These are phyloP conservation scores for Fusarium pseudoanthophilum DNA, from an alignment of 2,329 filamentous ascomycete species.

Conservation along the genomic window DNA sequence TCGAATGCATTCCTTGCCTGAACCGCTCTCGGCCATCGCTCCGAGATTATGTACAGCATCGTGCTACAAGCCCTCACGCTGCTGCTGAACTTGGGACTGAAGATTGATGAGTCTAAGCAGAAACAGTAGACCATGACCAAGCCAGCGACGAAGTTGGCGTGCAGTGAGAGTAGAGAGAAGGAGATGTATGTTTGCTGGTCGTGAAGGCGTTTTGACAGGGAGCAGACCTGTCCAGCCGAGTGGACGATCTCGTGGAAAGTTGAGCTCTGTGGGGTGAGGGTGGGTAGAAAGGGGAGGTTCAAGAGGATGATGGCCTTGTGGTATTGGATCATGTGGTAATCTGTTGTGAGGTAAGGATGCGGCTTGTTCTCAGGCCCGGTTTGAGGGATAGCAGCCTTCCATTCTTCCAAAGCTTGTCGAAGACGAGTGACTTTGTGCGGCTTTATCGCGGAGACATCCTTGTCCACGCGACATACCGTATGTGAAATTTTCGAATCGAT, in stretches of 20 bases:
- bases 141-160: neutral
- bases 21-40: neutral
- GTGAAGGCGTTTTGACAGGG: neutral
- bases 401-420: neutral
- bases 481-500: slow-evolving; percentile 4
- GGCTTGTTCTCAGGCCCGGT: neutral
- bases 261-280: neutral
- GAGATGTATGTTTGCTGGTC: neutral
- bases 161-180: neutral
- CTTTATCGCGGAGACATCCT: neutral
- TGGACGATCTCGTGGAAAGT: neutral
- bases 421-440: neutral
- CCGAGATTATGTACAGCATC: neutral
- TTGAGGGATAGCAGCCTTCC: neutral
- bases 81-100: neutral
- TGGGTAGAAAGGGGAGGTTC: neutral
- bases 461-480: neutral
- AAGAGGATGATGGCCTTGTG: neutral
- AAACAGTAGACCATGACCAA: slow-evolving; percentile 2
- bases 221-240: neutral
- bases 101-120: neutral
- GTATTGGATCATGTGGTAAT: neutral
- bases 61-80: neutral
- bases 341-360: neutral
- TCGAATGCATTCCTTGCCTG: neutral